Evolutionary conservation across 2,329 filamentous ascomycete species (phyloP).

Genomic region (Pseudogymnoascus sp.): DNA sequence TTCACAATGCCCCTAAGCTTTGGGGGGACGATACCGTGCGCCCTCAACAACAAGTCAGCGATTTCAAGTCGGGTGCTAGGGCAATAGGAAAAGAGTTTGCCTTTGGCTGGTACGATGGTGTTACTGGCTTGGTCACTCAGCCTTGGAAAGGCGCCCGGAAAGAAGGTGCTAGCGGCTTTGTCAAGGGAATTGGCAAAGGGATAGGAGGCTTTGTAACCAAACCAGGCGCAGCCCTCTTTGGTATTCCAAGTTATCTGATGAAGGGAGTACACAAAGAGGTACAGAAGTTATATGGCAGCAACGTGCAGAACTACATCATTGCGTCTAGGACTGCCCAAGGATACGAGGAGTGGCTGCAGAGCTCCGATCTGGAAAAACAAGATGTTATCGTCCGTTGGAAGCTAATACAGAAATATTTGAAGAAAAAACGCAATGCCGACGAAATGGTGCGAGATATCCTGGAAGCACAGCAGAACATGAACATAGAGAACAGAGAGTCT

Average conservation of each 20-base stretch:
- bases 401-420: conserved; percentile 20
- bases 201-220: conserved; percentile 75
- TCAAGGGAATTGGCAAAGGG: conserved; percentile 76
- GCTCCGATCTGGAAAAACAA: conserved; percentile 49
- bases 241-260: conserved; percentile 15
- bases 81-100: conserved; percentile 60
- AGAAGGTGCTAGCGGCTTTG: conserved; percentile 55
- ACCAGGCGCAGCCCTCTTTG: conserved; percentile 51
- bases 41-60: conserved; percentile 70
- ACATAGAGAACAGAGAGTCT: conserved; percentile 16
- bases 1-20: conserved; percentile 76
- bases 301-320: conserved; percentile 70
- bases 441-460: conserved; percentile 20
- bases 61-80: conserved; percentile 64
- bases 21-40: conserved; percentile 79
- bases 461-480: conserved; percentile 21
- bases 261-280: conserved; percentile 75
- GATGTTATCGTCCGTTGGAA: conserved; percentile 53
- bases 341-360: conserved; percentile 51
- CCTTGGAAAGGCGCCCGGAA: conserved; percentile 62
- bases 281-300: conserved; percentile 59
- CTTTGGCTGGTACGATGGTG: conserved; percentile 70
- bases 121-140: conserved; percentile 72
- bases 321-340: conserved; percentile 70
- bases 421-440: not conserved